Percentiles rank a stretch among this genome's conserved stretches.
phyloP scores from a whole-genome alignment of 495 filamentous ascomycete species.

The Aspergillus heteromorphus region DNA sequence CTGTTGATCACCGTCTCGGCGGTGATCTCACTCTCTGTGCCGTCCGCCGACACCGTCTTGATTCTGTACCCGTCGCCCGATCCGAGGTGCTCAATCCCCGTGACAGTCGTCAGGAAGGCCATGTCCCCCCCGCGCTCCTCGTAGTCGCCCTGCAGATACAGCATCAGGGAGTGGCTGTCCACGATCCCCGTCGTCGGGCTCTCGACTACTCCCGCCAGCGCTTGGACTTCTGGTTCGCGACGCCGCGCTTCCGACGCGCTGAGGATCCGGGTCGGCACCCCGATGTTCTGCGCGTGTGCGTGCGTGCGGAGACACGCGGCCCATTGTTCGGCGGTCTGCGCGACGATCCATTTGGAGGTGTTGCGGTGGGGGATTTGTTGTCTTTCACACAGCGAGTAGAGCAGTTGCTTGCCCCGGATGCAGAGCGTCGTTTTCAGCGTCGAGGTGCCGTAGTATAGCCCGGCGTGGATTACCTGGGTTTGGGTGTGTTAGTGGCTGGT shows the following conservation, averaged over 20 bases:
- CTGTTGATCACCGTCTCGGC: slow-evolving; percentile 76
- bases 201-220: slow-evolving; percentile 68
- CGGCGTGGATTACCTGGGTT: slow-evolving; percentile 88
- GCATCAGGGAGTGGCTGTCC: slow-evolving; percentile 82
- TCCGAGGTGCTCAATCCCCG: slow-evolving; percentile 48
- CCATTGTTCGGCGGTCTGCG: slow-evolving; percentile 68
- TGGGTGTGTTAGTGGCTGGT: too few relatives aligned
- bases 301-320: slow-evolving; percentile 61
- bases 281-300: slow-evolving; percentile 57
- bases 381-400: slow-evolving; percentile 72
- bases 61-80: slow-evolving; percentile 50
- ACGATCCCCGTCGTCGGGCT: slow-evolving; percentile 83
- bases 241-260: slow-evolving; percentile 50
- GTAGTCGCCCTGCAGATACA: slow-evolving; percentile 67
- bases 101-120: slow-evolving; percentile 61
- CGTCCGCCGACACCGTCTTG: slow-evolving; percentile 41
- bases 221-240: slow-evolving; percentile 70
- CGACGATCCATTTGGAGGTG: slow-evolving; percentile 92
- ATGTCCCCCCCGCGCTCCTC: slow-evolving; percentile 71
- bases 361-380: slow-evolving; percentile 65
- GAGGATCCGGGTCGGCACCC: slow-evolving; percentile 71
- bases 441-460: slow-evolving; percentile 78
- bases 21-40: slow-evolving; percentile 53
- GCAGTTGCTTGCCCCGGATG: slow-evolving; percentile 63
- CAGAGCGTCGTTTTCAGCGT: slow-evolving; percentile 83